Evolutionary conservation across 371 early-diverging fungal species (phyloP).

Genomic region (Mortierella sp.): DNA sequence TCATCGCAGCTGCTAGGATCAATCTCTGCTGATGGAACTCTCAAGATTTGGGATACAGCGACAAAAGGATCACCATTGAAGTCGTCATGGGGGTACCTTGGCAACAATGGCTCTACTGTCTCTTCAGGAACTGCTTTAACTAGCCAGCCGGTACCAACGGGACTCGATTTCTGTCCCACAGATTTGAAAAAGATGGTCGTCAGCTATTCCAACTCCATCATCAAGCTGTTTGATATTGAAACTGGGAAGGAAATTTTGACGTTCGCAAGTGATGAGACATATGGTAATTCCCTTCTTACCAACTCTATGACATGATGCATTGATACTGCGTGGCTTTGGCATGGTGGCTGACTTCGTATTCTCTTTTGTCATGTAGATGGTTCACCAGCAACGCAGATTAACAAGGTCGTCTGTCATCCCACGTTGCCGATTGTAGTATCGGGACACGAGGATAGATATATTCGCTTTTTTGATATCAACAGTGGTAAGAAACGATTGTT

Average conservation of each 20-base stretch:
- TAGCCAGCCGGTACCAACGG: conserved; percentile 68
- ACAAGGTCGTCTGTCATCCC: conserved; percentile 81
- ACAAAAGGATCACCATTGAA: conserved; percentile 60
- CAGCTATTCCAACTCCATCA: conserved; percentile 74
- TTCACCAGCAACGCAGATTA: conserved; percentile 80
- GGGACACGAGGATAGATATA: conserved; percentile 84
- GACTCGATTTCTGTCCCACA: conserved; percentile 74
- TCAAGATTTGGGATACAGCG: conserved; percentile 86
- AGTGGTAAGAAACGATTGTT: conserved; percentile 62
- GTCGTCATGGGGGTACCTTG: conserved; percentile 65
- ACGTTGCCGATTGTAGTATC: conserved; percentile 79
- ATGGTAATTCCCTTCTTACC: conserved; percentile 60
- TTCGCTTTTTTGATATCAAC: conserved; percentile 83
- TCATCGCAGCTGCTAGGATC: conserved; percentile 72
- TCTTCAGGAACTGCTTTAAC: not conserved
- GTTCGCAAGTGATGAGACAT: conserved; percentile 71
- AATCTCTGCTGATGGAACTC: conserved; percentile 84
- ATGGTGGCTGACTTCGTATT: not conserved
- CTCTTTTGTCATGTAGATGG: conserved; percentile 61
- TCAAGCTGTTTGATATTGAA: conserved; percentile 82
- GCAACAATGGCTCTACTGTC: conserved; percentile 8
- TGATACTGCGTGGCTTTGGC: no score
- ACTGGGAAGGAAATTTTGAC: conserved; percentile 73
- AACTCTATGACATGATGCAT: not conserved
- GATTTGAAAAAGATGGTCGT: conserved; percentile 74